A percentile compares a stretch with the other conserved stretches of the same genome.
These are phyloP conservation scores for Auriscalpium microsporum DNA, from an alignment of 768 basidiomycete genomes.

Conservation along the genomic window DNA sequence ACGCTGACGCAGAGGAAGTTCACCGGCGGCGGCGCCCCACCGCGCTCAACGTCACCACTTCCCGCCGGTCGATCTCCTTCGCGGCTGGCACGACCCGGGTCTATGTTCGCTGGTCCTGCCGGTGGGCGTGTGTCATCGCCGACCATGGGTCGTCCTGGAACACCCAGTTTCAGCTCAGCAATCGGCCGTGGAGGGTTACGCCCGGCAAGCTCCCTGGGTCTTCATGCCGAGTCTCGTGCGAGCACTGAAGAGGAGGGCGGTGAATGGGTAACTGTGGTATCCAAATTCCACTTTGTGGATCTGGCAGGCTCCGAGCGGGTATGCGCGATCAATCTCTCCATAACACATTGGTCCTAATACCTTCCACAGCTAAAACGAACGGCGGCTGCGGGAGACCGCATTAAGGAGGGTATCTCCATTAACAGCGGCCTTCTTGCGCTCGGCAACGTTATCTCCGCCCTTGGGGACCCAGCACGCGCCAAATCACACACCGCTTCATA, in stretches of 20 bases:
- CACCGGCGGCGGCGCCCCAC: conserved; percentile 58
- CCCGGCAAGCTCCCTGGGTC: conserved; percentile 62
- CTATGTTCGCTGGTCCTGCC: conserved; percentile 45
- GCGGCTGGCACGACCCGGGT: conserved; percentile 76
- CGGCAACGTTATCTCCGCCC: conserved; percentile 96
- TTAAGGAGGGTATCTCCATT: conserved; percentile 98
- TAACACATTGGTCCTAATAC: conserved; percentile 6
- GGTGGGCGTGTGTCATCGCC: conserved; percentile 62
- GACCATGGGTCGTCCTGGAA: conserved; percentile 67
- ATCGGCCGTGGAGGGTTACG: conserved; percentile 65
- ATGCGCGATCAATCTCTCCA: conserved; percentile 21
- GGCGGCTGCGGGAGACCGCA: conserved; percentile 89
- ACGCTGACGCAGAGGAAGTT: conserved; percentile 89
- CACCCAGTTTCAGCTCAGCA: conserved; percentile 70
- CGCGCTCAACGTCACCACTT: conserved; percentile 70
- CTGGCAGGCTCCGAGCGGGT: conserved; percentile 94
- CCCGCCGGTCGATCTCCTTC: conserved; percentile 71
- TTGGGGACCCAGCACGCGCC: conserved; percentile 85
- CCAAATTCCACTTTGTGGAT: conserved; percentile 98
- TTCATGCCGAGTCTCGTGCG: conserved; percentile 11
- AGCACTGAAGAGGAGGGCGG: conserved; percentile 54
- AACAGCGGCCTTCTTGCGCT: conserved; percentile 94
- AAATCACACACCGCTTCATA: conserved; percentile 81
- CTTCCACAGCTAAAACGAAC: conserved; percentile 80
- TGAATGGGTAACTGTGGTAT: conserved; percentile 85